Evolutionary conservation across 2,329 filamentous ascomycete species (phyloP), one percentile per base, ranked within the genome.

Genomic region (Byssoonygena ceratinophila): DNA sequence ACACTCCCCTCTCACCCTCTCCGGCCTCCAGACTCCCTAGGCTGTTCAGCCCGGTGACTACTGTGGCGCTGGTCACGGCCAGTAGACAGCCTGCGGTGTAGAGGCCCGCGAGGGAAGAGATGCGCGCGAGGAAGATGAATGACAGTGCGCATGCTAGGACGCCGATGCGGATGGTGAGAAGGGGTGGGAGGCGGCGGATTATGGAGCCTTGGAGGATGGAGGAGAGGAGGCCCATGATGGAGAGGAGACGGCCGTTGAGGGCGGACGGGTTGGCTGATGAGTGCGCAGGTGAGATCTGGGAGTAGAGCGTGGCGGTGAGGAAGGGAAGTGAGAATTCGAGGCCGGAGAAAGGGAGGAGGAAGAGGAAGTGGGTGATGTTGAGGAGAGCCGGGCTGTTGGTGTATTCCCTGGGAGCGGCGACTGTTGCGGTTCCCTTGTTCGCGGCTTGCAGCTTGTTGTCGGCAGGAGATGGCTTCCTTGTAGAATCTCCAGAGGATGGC

Each of bases 281-380:
- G 2, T 51, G 52, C 9, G 77, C 80, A 65, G 92, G 94, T 1
- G 40, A 45, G 7, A 51, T 51, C 32, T 51, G 40, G 7, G 79
- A 79, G 68, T 97, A 97, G 41, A 98, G 79, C 50, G 95, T 91
- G 62, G 92, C 94, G 0, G 91, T 97, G 81, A 98, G 90, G 68
- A 98, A 98, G 0, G 92, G 90, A 2, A 98, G 78, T 0, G 89
- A 95, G 68, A 95, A 97, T 66, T 98, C 92, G 85, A 98, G 91
- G 55, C 92, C 92, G 1, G 88, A 95, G 71, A 98, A 98, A 71
- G 95, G 95, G 11, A 98, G 81, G 55, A 98, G 82, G 69, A 98
- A 98, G 44, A 84, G 72, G 63, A 97, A 85, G 69, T 98, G 92
- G 0, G 87, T 83, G 1, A 84, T 71, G 66, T 96, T 96, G 44